phyloP scores from a whole-genome alignment of 371 early-diverging fungal genomes.

The Aphelidium insulamus region DNA sequence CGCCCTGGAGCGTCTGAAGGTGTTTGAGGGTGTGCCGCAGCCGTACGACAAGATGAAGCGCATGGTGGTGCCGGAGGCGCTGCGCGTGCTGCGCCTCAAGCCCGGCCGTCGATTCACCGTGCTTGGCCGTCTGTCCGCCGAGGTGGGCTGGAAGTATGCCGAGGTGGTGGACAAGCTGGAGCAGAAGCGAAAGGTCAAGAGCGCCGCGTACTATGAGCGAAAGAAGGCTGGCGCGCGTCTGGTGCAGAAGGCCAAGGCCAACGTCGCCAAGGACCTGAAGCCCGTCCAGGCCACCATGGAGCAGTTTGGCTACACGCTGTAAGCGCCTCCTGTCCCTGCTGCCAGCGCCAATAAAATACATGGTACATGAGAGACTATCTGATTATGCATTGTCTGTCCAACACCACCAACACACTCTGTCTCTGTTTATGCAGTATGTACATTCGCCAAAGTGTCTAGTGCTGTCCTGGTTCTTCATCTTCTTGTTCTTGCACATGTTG shows the following conservation, averaged over 20 bases:
- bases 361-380: too few species aligned
- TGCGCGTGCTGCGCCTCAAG: slow-evolving; percentile 85
- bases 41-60: slow-evolving; percentile 93
- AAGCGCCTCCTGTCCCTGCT: too few species aligned
- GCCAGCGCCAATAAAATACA: too few species aligned
- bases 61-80: slow-evolving; percentile 89
- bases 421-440: too few species aligned
- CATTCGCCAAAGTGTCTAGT: too few species aligned
- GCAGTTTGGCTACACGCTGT: too few species aligned
- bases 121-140: slow-evolving; percentile 77
- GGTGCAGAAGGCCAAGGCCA: slow-evolving; percentile 26
- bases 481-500: too few species aligned
- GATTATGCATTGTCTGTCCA: too few species aligned
- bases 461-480: too few species aligned
- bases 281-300: slow-evolving; percentile 23
- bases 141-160: slow-evolving; percentile 99
- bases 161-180: slow-evolving; percentile 87
- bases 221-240: slow-evolving; percentile 44
- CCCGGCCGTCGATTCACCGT: slow-evolving; percentile 94
- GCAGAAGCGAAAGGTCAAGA: slow-evolving; percentile 89
- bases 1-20: slow-evolving; percentile 91
- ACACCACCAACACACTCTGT: too few species aligned
- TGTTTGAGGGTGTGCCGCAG: slow-evolving; percentile 97
- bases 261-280: slow-evolving; percentile 23
- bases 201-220: slow-evolving; percentile 75